phyloP scores from a whole-genome alignment of 2,329 filamentous ascomycete genomes.

The Scopulariopsis brevicaulis region DNA sequence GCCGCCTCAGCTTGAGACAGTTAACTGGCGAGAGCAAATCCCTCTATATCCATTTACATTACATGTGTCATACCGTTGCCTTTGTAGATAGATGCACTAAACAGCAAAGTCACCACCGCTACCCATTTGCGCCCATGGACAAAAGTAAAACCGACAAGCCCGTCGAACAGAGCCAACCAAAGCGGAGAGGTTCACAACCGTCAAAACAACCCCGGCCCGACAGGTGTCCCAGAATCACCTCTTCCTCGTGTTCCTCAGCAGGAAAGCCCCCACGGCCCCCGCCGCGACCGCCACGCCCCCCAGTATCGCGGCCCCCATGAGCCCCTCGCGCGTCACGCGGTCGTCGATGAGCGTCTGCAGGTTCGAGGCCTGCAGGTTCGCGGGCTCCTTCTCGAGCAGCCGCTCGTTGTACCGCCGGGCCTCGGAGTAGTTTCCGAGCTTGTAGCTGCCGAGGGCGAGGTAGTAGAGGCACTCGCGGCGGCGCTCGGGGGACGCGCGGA shows the following conservation, averaged over 20 bases:
- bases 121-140: neutral
- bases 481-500: constrained; percentile 83
- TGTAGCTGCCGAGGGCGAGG: constrained; percentile 93
- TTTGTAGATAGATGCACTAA: neutral
- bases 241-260: constrained; percentile 66
- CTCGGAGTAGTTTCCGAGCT: constrained; percentile 94
- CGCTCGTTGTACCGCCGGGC: constrained; percentile 91
- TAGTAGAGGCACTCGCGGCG: constrained; percentile 98
- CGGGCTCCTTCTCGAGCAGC: constrained; percentile 79
- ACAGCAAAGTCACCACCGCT: neutral
- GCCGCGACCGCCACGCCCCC: constrained; percentile 87
- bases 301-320: constrained; percentile 90
- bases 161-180: neutral
- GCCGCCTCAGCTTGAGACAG: neutral
- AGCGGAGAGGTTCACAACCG: neutral
- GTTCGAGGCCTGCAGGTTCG: constrained; percentile 82
- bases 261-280: constrained; percentile 79
- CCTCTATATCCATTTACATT: neutral
- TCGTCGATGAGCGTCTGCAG: constrained; percentile 85
- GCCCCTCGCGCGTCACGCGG: constrained; percentile 86
- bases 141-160: neutral
- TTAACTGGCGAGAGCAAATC: neutral
- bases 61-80: neutral
- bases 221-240: constrained; percentile 20
- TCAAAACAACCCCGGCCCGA: neutral